Evolutionary conservation across 257 asterid genomes (phyloP), one percentile per base, ranked within the genome.

Genomic region (Avicennia marina): DNA sequence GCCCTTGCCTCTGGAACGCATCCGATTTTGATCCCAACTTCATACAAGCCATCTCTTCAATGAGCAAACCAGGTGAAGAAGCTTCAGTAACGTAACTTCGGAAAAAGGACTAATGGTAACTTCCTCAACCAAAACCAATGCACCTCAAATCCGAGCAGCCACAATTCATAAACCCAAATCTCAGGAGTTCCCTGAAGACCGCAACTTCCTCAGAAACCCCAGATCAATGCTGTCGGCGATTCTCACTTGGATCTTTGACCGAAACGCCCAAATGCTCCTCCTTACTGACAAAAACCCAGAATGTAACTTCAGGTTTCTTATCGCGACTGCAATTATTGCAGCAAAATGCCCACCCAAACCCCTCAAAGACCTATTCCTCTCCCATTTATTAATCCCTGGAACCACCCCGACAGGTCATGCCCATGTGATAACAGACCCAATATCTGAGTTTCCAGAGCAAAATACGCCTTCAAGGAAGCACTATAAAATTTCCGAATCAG

Each of bases 1-100:
- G 94, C 29, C 98, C 98, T 74, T 85, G 90, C 59, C 85, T 82
- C 79, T 82, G 79, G 49, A 91, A 87, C 42, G 94, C 95, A 83
- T 91, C 98, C 63, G 80, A 65, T 66, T 91, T 91, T 60, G 98
- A 91, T 73, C 96, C 96, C 84, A 91, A 61, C 73, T 91, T 91
- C 96, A 87, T 73, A 85, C 96, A 87, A 74, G 98, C 96, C 96
- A 87, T 85, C 57, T 61, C 77, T 53, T 25, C 65, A 4, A 5
- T 12, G 41, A 36, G 12, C 12, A 36, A 36, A 2, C 33, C 33
- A 29, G 33, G 5, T 29, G n/a, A n/a, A n/a, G n/a, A 54, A 25
- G 10, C 19, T 42, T 65, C 55, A 56, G 42, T 49, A 27, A 20
- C 32, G 24, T 34, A 58, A 51, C 40, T 62, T 40, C 44, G 34